Conservation (phyloP, 179 eudicot species). For the Spinacia oleracea region DNA sequence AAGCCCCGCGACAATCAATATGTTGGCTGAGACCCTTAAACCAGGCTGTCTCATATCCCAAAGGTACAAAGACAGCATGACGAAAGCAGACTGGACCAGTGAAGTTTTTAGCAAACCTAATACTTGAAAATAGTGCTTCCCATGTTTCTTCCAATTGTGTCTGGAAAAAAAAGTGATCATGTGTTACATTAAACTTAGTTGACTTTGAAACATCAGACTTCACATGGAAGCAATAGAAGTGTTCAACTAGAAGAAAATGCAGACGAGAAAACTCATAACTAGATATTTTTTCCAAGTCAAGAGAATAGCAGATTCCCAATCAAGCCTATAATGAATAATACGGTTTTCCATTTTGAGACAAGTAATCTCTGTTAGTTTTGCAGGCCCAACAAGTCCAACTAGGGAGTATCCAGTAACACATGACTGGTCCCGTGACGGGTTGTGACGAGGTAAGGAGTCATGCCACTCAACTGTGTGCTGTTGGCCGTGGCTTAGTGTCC, state of each 20-base stretch:
- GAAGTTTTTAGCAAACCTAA: constrained; percentile 81
- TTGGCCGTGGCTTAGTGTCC: not conserved
- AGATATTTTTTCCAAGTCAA: not conserved
- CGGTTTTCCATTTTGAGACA: not conserved
- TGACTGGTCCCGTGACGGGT: not conserved
- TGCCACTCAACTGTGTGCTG: not conserved
- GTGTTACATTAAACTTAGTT: not conserved
- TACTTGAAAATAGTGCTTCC: constrained; percentile 76
- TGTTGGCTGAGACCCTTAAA: constrained; percentile 70
- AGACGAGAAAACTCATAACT: not conserved
- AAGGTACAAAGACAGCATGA: constrained; percentile 75
- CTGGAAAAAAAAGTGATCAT: constrained; percentile 36
- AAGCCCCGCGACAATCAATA: constrained; percentile 69
- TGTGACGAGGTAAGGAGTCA: not conserved
- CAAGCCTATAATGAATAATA: not conserved
- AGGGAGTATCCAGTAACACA: too few relatives aligned
- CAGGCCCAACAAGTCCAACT: not conserved
- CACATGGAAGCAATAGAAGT: constrained; percentile 4
- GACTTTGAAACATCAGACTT: not conserved
- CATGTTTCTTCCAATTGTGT: constrained; percentile 91
- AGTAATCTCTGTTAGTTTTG: not conserved
- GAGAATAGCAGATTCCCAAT: not conserved
- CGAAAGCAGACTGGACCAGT: constrained; percentile 85
- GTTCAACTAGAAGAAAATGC: not conserved
- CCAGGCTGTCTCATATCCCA: constrained; percentile 89